Base-by-base conservation (phyloP, 768 basidiomycete species). In the Lentinula lateritia region DNA sequence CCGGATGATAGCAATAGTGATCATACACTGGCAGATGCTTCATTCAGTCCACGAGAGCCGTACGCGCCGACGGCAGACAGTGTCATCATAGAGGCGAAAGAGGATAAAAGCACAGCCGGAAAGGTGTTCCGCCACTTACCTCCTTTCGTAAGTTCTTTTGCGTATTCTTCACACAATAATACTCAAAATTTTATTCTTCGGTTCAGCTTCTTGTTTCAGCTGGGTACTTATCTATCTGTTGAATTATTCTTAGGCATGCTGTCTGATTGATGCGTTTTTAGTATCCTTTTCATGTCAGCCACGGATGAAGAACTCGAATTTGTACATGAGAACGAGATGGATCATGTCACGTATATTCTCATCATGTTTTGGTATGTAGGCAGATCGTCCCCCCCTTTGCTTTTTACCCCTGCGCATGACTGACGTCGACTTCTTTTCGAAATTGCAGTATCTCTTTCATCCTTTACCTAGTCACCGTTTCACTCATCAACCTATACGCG, bases 261-360 rank as follows among this genome's bases (percentile, higher is more conserved):
- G 2, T 35, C 46, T 13, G 56, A 8, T 13, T 23, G 35, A 41
- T 8, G 18, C 52, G 41, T 39, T 61, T 36, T 1, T 61, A 90
- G 92, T 6, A 72, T 94, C 2, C 74, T 93, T 16, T 97, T 98
- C 78, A 93, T 96, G 85, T 90, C 90, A 13, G 95, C 89, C 0
- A 97, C 95, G 0, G 93, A 98, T 70, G 95, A 98, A 74, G 92
- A 96, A 71, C 75, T 96, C 34, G 67, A 80, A 28, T 90, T 80
- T 63, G 83, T 89, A 4, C 80, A 92, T 64, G 83, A 83, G 12
- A 77, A 75, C 18, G 88, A 83, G 46, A 92, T 96, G 86, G 95
- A 96, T 70, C 92, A 94, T 67, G 93, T 95, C 61, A 94, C 94
- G 0, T 96, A 95, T 67, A 79, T 90, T 41, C 79, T 95, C 16